A percentile compares a stretch with the other conserved stretches of the same genome.
phyloP scores from a whole-genome alignment of 78 protist genomes.

The Guillardia theta region DNA sequence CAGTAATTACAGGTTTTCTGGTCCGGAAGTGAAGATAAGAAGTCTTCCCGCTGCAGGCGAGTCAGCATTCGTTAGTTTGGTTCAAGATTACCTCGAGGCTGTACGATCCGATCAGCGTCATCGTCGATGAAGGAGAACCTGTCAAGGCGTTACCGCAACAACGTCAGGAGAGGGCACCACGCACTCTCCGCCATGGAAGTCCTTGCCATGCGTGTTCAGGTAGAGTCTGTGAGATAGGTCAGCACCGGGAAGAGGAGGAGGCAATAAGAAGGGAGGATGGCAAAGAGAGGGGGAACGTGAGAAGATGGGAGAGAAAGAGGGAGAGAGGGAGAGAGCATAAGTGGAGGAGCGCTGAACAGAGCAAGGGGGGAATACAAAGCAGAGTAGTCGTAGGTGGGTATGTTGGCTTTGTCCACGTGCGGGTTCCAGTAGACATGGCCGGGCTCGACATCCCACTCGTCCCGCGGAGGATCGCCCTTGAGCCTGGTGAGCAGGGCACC shows the following conservation, averaged over 20 bases:
- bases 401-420: neutral
- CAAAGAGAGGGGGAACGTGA: neutral
- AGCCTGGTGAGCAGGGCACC: neutral
- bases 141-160: neutral
- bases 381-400: neutral
- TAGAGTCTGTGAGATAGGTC: neutral
- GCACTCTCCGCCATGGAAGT: neutral
- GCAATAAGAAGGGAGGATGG: neutral
- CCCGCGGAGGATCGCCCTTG: neutral
- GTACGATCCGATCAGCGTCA: neutral
- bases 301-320: neutral
- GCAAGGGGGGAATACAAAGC: neutral
- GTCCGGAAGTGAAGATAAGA: neutral
- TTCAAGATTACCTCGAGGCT: too few species aligned
- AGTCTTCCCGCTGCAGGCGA: neutral
- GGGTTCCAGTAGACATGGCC: neutral
- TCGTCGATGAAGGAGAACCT: neutral
- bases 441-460: neutral
- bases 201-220: neutral
- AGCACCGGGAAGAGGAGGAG: neutral
- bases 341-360: neutral
- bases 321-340: neutral
- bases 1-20: constrained; percentile 21
- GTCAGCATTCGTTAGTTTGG: neutral
- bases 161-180: neutral